Evolutionary conservation across 495 filamentous ascomycete genomes (phyloP), one percentile per base, ranked within the genome.

Genomic region (Trichocladium antarcticum): DNA sequence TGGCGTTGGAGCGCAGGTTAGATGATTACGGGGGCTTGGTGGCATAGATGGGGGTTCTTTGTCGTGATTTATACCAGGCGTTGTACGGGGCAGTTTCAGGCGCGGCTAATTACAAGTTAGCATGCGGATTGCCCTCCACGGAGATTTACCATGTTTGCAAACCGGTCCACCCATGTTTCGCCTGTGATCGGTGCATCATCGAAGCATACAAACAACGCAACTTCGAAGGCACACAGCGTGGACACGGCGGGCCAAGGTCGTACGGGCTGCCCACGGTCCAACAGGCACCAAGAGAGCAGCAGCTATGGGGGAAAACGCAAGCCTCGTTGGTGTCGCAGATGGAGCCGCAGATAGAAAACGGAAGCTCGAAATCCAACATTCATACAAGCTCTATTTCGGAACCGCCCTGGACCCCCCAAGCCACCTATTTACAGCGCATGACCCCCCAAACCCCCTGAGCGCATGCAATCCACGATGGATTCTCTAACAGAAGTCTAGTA

Each of bases 401-500:
- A 44, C 27, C 35, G 35, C 24, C 46, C 34, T 21, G 3, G 14
- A n/a, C 34, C 24, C 20, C 24, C 32, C 35, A 47, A 20, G 28
- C 32, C 31, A 15, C 37, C 9, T 61, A 57, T 55, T 42, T 62
- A 59, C 51, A 57, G 11, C 12, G 20, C 27, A 39, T 38, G 20
- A 24, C 37, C 37, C 51, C n/a, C n/a, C n/a, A n/a, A n/a, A n/a
- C n/a, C n/a, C n/a, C n/a, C n/a, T n/a, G n/a, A n/a, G n/a, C n/a
- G n/a, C n/a, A n/a, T n/a, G n/a, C n/a, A n/a, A n/a, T 2, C 29
- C 16, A 27, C 37, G 20, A 42, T 49, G 37, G 31, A 49, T 46
- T 20, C 34, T 15, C 31, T 19, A 36, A 42, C 17, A 31, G 35
- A 16, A 36, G 31, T 63, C 46, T 65, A 67, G 62, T 74, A 77